Evolutionary conservation across 2,329 filamentous ascomycete species (phyloP).

Genomic region (Sarocladium kiliense): DNA sequence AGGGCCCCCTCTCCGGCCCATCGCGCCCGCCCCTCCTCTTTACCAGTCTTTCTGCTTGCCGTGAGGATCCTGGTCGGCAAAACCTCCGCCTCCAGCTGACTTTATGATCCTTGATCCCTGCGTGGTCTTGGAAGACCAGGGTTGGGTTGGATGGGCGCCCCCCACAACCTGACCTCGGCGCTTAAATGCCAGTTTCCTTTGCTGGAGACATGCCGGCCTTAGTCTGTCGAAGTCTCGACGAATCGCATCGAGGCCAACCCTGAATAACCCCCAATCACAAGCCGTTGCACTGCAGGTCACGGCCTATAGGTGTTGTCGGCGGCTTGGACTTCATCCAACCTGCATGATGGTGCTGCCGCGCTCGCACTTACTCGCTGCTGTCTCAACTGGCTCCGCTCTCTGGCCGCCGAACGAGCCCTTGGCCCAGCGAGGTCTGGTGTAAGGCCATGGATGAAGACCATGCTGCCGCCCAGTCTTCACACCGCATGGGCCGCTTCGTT

Average conservation of each 20-base stretch:
- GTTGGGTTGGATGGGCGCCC: not conserved
- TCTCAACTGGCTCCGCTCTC: not conserved
- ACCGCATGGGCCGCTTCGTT: slow-evolving; percentile 4
- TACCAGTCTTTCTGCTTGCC: not conserved
- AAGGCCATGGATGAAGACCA: not conserved
- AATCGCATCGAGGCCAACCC: slow-evolving; percentile 2
- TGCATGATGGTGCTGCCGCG: not conserved
- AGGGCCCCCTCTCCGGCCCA: not conserved
- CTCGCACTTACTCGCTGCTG: not conserved
- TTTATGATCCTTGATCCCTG: not conserved
- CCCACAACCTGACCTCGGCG: slow-evolving; percentile 3
- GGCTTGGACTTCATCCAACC: not conserved
- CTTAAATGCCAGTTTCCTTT: slow-evolving; percentile 5
- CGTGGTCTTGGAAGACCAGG: not conserved
- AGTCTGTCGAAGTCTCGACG: not conserved
- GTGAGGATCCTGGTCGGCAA: slow-evolving; percentile 4
- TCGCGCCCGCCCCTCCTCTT: not conserved
- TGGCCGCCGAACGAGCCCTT: not conserved
- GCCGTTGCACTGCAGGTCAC: slow-evolving; percentile 2
- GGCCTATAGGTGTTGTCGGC: not conserved
- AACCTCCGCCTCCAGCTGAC: not conserved
- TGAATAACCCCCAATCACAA: slow-evolving; percentile 8
- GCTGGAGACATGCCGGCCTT: not conserved
- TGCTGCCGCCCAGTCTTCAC: not conserved
- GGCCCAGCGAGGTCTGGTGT: not conserved